Conservation (phyloP, 1,284 basidiomycete genomes). For the Cutaneotrichosporon cyanovorans region DNA sequence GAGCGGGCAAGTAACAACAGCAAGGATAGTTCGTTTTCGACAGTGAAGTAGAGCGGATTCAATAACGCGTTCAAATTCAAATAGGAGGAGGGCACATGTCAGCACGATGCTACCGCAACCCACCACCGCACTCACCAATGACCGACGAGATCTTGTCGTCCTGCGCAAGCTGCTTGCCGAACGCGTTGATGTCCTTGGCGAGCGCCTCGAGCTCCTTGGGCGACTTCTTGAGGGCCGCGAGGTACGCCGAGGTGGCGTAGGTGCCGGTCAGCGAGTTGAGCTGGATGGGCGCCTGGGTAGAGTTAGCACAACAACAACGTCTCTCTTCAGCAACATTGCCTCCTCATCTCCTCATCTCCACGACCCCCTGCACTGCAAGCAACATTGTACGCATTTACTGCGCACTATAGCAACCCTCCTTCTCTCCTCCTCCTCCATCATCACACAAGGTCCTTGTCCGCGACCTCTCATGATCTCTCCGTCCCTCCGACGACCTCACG, state of each 20-base stretch:
- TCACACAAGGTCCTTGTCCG: no score
- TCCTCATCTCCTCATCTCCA: no score
- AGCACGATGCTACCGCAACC: neutral
- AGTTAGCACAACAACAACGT: neutral
- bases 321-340: neutral
- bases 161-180: conserved; percentile 60
- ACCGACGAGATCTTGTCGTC: conserved; percentile 61
- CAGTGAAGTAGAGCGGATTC: neutral
- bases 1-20: no score
- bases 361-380: no score
- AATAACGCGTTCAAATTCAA: neutral
- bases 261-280: conserved; percentile 55
- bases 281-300: conserved; percentile 43
- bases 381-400: no score
- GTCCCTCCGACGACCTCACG: no score
- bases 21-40: neutral
- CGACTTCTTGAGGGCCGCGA: conserved; percentile 81
- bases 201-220: conserved; percentile 57
- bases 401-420: neutral
- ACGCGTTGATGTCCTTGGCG: conserved; percentile 69
- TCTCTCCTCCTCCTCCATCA: neutral
- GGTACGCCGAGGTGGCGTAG: conserved; percentile 91
- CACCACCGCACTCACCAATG: conserved; percentile 48
- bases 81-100: neutral
- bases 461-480: no score